Evolutionary conservation across 169 alveolate species (phyloP), one percentile per base, ranked within the genome.

Genomic region (Eimeria brunetti): DNA sequence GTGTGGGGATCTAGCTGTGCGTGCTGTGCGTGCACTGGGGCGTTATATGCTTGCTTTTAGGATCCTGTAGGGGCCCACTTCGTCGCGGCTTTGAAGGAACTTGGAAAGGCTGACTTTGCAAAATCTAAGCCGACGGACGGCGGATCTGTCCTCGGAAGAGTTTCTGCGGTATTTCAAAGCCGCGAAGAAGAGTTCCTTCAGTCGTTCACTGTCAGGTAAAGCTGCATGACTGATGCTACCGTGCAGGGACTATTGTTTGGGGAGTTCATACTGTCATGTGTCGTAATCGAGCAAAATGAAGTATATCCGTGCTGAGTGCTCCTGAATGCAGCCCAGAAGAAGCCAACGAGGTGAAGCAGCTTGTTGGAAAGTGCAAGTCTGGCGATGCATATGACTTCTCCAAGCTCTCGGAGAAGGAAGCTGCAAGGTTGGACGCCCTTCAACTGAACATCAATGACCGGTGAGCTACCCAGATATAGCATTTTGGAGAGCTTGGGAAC

Each of bases 41-140:
- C 8, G 33, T 60, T 75, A 56, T 38, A 27, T 7, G 51, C 58
- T 14, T 84, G 8, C 3, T 56, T 30, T 2, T 71, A 89, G 94
- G 96, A 95, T 89, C 96, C 96, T 51, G 96, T 89, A 20, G 94
- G 88, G 60, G 96, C 95, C 3, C 96, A 95, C 76, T 95, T 88
- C 80, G 36, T 41, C 30, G 94, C 93, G 30, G 62, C 96, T 11
- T 33, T 95, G 94, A 86, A 95, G 90, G 94, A 95, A 58, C 69
- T 95, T 58, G 67, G 33, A 49, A 86, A 58, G 20, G 91, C 86
- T 36, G 94, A 95, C 41, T 46, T 84, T 49, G 80, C 81, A 22
- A 46, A 36, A 0, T 9, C 88, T n/a, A 49, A 62, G 38, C 86
- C 96, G 22, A 53, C 78, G 60, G 85, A 73, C 33, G 20, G 27